A percentile compares a stretch with the other conserved stretches of the same genome.
Evolutionary conservation across 352 stramenopile species (phyloP).

Genomic region (Thraustochytrium striatum): DNA sequence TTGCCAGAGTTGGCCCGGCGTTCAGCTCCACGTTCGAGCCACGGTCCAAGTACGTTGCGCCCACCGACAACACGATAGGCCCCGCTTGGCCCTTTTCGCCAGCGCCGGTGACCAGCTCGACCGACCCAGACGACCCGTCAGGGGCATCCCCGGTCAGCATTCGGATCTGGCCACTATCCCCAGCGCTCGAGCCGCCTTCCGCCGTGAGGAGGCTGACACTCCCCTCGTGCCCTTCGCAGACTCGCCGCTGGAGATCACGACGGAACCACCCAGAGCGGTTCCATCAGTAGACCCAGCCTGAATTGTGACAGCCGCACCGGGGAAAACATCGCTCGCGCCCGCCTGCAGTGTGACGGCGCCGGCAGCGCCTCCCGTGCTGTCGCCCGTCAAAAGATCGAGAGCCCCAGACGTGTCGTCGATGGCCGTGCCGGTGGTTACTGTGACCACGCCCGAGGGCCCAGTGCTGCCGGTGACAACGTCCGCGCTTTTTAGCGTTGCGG

Average conservation of each 20-base stretch:
- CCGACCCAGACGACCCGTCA: too few relatives aligned
- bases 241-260: conserved; percentile 63
- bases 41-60: too few relatives aligned
- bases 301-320: neutral
- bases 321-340: neutral
- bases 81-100: too few relatives aligned
- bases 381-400: neutral
- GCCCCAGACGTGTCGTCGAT: neutral
- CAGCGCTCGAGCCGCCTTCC: neutral
- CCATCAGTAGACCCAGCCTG: neutral
- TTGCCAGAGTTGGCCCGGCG: too few relatives aligned
- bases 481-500: too few relatives aligned
- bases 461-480: too few relatives aligned
- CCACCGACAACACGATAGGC: too few relatives aligned
- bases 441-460: neutral
- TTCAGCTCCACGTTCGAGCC: too few relatives aligned
- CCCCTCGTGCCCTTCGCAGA: conserved; percentile 63
- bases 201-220: neutral
- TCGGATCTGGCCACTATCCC: neutral
- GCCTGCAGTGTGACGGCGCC: neutral
- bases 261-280: conserved; percentile 54
- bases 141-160: neutral
- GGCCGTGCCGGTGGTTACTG: neutral
- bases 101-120: too few relatives aligned
- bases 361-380: neutral